Conservation (phyloP, 345 rosid species). For the Acer negundo region DNA sequence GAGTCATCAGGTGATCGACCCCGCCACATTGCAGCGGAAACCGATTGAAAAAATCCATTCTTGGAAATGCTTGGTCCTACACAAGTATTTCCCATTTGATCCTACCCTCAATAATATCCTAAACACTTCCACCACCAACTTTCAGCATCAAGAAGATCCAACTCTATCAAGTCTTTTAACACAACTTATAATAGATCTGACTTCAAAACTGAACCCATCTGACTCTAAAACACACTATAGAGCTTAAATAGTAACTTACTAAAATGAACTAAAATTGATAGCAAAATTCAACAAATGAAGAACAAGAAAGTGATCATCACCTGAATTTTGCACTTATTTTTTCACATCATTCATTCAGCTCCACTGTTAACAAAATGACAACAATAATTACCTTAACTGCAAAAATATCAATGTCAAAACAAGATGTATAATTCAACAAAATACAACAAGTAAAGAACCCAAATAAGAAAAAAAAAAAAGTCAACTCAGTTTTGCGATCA, state of each 20-base stretch:
- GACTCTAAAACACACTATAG: slow-evolving; percentile 9
- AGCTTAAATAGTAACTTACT: slow-evolving; percentile 1
- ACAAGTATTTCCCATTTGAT: slow-evolving; percentile 79
- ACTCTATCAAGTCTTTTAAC: slow-evolving; percentile 12
- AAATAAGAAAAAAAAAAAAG: neutral
- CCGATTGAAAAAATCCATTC: slow-evolving; percentile 75
- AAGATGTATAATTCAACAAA: slow-evolving; percentile 8
- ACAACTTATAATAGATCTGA: slow-evolving; percentile 30
- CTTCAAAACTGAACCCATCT: slow-evolving; percentile 20
- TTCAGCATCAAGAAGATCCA: slow-evolving; percentile 49
- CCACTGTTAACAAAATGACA: neutral
- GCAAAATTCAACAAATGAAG: neutral
- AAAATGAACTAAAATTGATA: neutral
- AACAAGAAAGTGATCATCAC: neutral
- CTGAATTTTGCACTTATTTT: slow-evolving; percentile 3
- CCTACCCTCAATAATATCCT: slow-evolving; percentile 22
- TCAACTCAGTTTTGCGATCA: slow-evolving; percentile 21
- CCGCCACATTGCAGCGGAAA: slow-evolving; percentile 79
- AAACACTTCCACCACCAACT: slow-evolving; percentile 22
- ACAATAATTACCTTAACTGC: neutral
- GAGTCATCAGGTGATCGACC: slow-evolving; percentile 57
- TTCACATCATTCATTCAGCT: too few relatives aligned
- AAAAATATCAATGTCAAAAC: neutral
- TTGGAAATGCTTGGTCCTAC: slow-evolving; percentile 72
- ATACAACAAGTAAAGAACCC: slow-evolving; percentile 6